phyloP scores from a whole-genome alignment of 352 stramenopile species.

The Globisporangium echinulatum region DNA sequence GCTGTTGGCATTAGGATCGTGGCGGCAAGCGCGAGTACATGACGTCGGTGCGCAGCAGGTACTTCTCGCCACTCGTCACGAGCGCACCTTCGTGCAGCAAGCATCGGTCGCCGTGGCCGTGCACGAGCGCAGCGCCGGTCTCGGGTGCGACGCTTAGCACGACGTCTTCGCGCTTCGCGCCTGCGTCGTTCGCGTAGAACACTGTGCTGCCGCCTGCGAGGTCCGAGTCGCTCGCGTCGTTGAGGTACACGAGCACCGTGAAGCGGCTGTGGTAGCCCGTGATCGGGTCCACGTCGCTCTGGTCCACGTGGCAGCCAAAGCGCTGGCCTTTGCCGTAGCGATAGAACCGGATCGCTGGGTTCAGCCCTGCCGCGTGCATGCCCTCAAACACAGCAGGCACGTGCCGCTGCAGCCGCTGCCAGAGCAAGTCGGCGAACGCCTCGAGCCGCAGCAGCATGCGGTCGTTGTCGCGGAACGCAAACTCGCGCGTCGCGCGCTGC shows the following conservation, averaged over 20 bases:
- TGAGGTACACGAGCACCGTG: conserved; percentile 80
- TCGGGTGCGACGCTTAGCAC: conserved; percentile 56
- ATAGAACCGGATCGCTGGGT: conserved; percentile 74
- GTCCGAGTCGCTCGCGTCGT: conserved; percentile 69
- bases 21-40: conserved; percentile 52
- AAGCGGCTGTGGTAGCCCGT: conserved; percentile 72
- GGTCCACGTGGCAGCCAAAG: conserved; percentile 81
- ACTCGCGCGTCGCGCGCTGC: conserved; percentile 55
- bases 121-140: conserved; percentile 62
- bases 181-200: conserved; percentile 58
- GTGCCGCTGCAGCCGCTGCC: conserved; percentile 48
- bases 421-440: conserved; percentile 60
- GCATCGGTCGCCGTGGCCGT: conserved; percentile 69
- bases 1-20: background rate
- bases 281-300: conserved; percentile 71
- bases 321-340: conserved; percentile 59
- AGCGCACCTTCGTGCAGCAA: conserved; percentile 71
- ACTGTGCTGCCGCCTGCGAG: conserved; percentile 55
- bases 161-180: conserved; percentile 31
- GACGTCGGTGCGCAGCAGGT: conserved; percentile 71
- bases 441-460: conserved; percentile 56
- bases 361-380: conserved; percentile 59
- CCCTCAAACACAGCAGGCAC: conserved; percentile 53
- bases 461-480: conserved; percentile 75
- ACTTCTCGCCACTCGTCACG: conserved; percentile 58